Base-by-base conservation (phyloP, 768 basidiomycete genomes). In the Pleurotus citrinopileatus region DNA sequence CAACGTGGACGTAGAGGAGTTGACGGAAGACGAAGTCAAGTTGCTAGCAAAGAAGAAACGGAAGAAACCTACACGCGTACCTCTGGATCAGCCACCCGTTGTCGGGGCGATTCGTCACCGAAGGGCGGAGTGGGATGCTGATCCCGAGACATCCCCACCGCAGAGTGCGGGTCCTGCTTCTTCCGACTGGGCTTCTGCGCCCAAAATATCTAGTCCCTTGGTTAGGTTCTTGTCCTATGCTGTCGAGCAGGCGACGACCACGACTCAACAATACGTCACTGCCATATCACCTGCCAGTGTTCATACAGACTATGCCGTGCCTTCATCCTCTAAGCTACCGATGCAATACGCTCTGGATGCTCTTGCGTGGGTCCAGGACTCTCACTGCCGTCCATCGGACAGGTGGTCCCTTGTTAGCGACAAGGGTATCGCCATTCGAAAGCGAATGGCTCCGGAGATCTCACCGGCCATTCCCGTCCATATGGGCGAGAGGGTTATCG, bases 41-140 rank as follows among this genome's bases (percentile, higher is more conserved):
- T 70, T 79, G 3, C 75, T 97, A 38, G 76, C 82, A 63, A 90
- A 87, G 68, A 83, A 84, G 74, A 98, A 95, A 70, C 82, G 96
- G 7, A 76, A 93, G 45, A 92, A 92, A 67, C 91, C 93, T 3
- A 72, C 75, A 2, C 82, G 96, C 28, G 86, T 95, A 48, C 95
- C 97, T 2, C 78, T 99, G 17, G 97, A 99, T 67, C 94, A 95
- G 60, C 95, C 94, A 0, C 91, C 87, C 3, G 91, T 94, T 2
- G 71, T 90, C 52, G 76, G 85, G 26, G 83, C 79, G 40, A 84
- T 91, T 54, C 78, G 87, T 37, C 76, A 81, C 60, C 78, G 87
- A 37, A 80, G 77, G 51, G 86, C 81, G 19, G 90, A 92, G 57
- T 89, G 87, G 87, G 82, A 80, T 59, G 80, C 76, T 1, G 82